Percentiles rank a stretch among this genome's conserved stretches.
These are phyloP conservation scores for Pseudocercospora eumusae DNA, from an alignment of 2,329 filamentous ascomycete species.

Conservation along the genomic window DNA sequence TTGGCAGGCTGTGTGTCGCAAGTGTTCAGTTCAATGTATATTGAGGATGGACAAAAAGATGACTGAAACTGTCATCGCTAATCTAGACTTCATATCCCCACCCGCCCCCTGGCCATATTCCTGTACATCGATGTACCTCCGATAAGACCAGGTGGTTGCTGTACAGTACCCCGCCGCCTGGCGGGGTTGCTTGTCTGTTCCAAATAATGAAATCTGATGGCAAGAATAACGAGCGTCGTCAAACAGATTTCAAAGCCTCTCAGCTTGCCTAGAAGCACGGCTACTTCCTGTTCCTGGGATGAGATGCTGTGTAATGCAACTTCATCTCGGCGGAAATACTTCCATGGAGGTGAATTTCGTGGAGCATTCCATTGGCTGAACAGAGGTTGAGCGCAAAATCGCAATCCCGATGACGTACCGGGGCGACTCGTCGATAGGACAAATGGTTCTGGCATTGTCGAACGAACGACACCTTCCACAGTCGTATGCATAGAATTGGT, in stretches of 20 bases:
- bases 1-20: background rate
- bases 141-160: background rate
- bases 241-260: background rate
- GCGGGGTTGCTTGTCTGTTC: background rate
- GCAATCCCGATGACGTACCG: background rate
- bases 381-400: background rate
- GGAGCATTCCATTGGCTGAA: constrained; percentile 6
- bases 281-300: background rate
- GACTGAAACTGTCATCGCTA: constrained; percentile 4
- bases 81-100: background rate
- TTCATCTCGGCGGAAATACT: background rate
- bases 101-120: background rate
- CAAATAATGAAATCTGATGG: background rate
- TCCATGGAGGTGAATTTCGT: background rate
- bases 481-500: background rate
- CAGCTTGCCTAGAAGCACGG: no score
- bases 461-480: background rate
- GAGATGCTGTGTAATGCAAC: background rate
- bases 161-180: background rate
- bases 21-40: background rate
- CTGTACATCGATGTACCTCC: background rate
- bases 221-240: background rate
- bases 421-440: background rate
- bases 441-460: background rate
- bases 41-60: background rate